Evolutionary conservation across 768 basidiomycete species (phyloP), one percentile per base, ranked within the genome.

Genomic region (Cubamyces sp.): DNA sequence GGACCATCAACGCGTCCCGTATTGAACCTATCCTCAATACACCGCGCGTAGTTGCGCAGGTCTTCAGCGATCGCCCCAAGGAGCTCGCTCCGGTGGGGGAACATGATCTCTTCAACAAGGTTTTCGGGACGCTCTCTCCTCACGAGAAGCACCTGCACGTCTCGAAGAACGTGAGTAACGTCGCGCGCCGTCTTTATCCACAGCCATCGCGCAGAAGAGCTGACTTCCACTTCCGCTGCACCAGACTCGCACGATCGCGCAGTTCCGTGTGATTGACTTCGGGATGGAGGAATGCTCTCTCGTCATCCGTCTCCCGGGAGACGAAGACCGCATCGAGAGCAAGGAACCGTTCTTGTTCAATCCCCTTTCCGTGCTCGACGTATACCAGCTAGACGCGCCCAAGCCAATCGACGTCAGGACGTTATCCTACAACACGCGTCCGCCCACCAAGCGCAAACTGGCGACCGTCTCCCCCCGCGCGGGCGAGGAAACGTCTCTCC

Each of bases 241-340:
- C 50, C 51, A 71, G 70, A 60, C 57, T 3, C 59, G 60, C 48
- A 72, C 68, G 1, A 64, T 72, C 43, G 60, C 63, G 21, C 71
- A 72, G 47, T 72, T 72, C 64, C 62, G 69, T 39, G 63, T 61
- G n/a, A 50, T 72, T 50, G 71, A 72, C 61, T 70, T 61, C 45
- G 68, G 71, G 9, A 72, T 72, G 71, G 71, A 72, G 46, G 54
- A 60, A 6, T 72, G 71, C 66, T 60, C 65, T 45, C 65, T 72
- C 50, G 65, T 64, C 12, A 34, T 72, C 23, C 66, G 66, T 11
- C 65, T 72, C 19, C 71, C 71, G 1, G 59, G 64, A 2, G 19
- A 41, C 30, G 62, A 51, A 11, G 60, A 62, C 37, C 53, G 47
- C 18, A n/a, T 60, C 18, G 54, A 60, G 49, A 60, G 65, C 40